phyloP scores from a whole-genome alignment of 345 rosid genomes.

The Mangifera indica region DNA sequence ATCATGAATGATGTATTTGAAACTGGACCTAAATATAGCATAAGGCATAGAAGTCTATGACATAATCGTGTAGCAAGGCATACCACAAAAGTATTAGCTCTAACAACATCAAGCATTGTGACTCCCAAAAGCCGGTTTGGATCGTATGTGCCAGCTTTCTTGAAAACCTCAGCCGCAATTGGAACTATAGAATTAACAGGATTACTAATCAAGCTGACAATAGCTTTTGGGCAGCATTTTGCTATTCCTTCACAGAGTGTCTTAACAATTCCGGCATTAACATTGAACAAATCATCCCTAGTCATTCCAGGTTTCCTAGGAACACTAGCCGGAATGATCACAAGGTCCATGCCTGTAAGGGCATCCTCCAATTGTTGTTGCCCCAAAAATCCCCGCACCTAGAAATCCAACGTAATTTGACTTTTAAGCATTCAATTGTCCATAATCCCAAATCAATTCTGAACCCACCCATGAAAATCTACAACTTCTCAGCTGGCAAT shows the following conservation, averaged over 20 bases:
- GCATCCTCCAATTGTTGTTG: slow-evolving; percentile 80
- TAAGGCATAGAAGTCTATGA: background rate
- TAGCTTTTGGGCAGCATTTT: slow-evolving; percentile 75
- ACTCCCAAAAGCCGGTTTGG: slow-evolving; percentile 90
- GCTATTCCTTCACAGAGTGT: slow-evolving; percentile 87
- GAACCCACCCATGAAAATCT: background rate
- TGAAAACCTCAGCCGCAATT: slow-evolving; percentile 89
- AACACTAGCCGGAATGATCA: slow-evolving; percentile 92
- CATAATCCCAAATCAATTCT: background rate
- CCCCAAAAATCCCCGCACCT: slow-evolving; percentile 98
- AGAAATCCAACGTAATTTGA: background rate
- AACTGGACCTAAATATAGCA: slow-evolving; percentile 1
- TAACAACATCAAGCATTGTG: slow-evolving; percentile 92
- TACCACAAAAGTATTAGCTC: slow-evolving; percentile 99
- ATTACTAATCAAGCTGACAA: slow-evolving; percentile 87
- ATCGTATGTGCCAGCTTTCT: slow-evolving; percentile 82
- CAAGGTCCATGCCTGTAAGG: slow-evolving; percentile 86
- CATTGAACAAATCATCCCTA: slow-evolving; percentile 94
- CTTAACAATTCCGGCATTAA: slow-evolving; percentile 92
- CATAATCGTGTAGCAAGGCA: slow-evolving; percentile 6
- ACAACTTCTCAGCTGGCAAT: background rate
- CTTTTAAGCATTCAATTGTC: background rate
- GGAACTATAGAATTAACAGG: slow-evolving; percentile 98
- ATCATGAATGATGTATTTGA: background rate
- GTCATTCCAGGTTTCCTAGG: slow-evolving; percentile 99